Percentiles rank a stretch among this genome's conserved stretches.
These are phyloP conservation scores for Ormosia emarginata DNA, from an alignment of 306 rosid genomes.

Conservation along the genomic window DNA sequence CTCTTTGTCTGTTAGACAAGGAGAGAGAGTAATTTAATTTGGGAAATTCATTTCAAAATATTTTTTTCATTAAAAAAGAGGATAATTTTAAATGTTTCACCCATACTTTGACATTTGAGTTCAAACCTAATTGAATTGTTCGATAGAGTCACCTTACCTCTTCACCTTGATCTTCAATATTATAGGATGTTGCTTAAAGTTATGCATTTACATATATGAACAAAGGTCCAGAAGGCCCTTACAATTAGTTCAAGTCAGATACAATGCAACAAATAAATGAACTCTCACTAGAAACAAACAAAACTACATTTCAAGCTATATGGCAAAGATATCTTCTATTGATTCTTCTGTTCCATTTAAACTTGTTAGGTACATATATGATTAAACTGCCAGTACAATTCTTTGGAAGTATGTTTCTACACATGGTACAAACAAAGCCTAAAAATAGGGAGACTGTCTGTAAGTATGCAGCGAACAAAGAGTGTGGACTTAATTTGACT, in stretches of 20 bases:
- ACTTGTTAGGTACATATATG: not conserved
- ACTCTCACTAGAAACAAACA: not conserved
- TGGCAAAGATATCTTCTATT: not conserved
- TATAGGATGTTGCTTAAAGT: not conserved
- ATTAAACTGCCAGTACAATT: not conserved
- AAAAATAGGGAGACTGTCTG: conserved; percentile 25
- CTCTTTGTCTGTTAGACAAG: not conserved
- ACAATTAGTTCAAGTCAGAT: not conserved
- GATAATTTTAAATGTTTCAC: not conserved
- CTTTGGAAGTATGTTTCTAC: not conserved
- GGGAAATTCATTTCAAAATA: not conserved
- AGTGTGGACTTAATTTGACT: not conserved
- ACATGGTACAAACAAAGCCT: conserved; percentile 26
- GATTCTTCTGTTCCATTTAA: not conserved
- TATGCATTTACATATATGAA: not conserved
- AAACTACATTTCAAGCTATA: not conserved
- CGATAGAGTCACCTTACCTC: not conserved
- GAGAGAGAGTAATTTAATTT: not conserved
- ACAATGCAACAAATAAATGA: not conserved
- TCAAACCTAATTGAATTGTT: not conserved
- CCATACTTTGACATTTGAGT: not conserved
- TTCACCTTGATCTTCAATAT: not conserved
- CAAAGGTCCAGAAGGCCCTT: not conserved
- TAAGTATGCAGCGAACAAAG: not conserved
- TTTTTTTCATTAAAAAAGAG: not conserved